Evolutionary conservation across 2,329 filamentous ascomycete species (phyloP).

Genomic region (Rasamsonia emersonii): DNA sequence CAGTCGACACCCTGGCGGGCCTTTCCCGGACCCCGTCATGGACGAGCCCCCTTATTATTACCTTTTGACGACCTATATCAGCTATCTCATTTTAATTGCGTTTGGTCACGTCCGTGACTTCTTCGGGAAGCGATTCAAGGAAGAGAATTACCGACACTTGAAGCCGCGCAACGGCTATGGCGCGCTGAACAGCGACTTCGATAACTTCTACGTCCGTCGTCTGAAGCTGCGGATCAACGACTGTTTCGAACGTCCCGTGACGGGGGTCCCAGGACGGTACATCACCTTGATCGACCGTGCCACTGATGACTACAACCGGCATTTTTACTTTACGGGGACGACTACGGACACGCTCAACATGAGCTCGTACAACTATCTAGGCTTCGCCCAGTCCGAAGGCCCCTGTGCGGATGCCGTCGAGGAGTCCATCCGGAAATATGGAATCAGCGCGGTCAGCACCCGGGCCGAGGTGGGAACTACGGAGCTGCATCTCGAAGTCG

Average conservation of each 20-base stretch:
- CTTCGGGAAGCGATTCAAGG: constrained; percentile 90
- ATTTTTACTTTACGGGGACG: constrained; percentile 82
- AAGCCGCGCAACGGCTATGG: constrained; percentile 82
- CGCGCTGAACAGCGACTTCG: constrained; percentile 93
- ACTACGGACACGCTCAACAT: constrained; percentile 93
- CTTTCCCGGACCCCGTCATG: constrained; percentile 74
- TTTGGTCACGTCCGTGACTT: constrained; percentile 95
- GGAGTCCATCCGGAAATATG: constrained; percentile 74
- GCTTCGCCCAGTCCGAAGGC: constrained; percentile 94
- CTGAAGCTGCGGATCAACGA: constrained; percentile 94
- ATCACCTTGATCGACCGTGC: constrained; percentile 88
- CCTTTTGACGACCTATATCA: constrained; percentile 95
- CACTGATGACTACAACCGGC: constrained; percentile 84
- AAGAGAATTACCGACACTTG: constrained; percentile 77
- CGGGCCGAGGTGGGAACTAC: constrained; percentile 77
- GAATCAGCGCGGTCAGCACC: constrained; percentile 72
- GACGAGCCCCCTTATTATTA: constrained; percentile 97
- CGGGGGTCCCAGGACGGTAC: constrained; percentile 86
- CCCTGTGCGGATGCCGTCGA: constrained; percentile 92
- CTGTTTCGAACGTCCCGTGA: constrained; percentile 86
- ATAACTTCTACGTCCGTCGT: constrained; percentile 93
- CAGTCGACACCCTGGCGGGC: constrained; percentile 74
- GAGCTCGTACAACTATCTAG: constrained; percentile 99
- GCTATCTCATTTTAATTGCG: constrained; percentile 89
- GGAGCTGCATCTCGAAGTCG: constrained; percentile 81